A percentile compares a stretch with the other conserved stretches of the same genome.
Conservation (phyloP, 108 stramenopile genomes). For the Cyclotella cryptica region DNA sequence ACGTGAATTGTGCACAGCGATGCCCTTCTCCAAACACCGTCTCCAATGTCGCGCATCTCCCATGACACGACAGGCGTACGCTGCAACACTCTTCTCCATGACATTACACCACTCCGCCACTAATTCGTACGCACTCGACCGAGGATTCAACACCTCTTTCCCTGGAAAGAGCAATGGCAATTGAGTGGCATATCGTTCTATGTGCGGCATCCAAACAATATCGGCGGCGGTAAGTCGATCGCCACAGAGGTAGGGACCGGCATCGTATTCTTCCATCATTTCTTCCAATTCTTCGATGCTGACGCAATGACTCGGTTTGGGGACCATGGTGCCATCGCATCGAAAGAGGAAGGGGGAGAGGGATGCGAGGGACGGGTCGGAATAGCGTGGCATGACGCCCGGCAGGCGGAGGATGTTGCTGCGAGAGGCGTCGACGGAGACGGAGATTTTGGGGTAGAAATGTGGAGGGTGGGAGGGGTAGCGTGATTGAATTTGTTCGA, state of each 20-base stretch:
- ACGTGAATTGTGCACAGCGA: constrained; percentile 64
- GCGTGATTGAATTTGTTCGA: constrained; percentile 42
- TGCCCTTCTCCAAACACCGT: constrained; percentile 39
- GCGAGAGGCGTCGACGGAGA: constrained; percentile 29
- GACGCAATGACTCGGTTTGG: constrained; percentile 31
- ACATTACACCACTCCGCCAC: constrained; percentile 36
- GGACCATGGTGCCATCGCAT: constrained; percentile 21
- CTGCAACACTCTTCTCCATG: constrained; percentile 32
- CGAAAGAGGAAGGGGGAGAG: constrained; percentile 25
- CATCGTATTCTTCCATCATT: constrained; percentile 45
- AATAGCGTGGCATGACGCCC: constrained; percentile 41
- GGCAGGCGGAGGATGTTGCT: constrained; percentile 25
- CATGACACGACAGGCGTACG: constrained; percentile 36
- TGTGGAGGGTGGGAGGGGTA: constrained; percentile 29
- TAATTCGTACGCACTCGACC: constrained; percentile 24
- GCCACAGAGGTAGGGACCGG: constrained; percentile 37
- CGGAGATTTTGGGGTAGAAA: constrained; percentile 36
- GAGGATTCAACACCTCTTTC: constrained; percentile 27
- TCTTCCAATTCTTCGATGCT: constrained; percentile 50
- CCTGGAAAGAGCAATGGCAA: constrained; percentile 37
- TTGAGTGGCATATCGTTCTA: constrained; percentile 52
- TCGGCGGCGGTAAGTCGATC: constrained; percentile 41
- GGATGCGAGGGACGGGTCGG: constrained; percentile 16
- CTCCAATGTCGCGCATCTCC: constrained; percentile 44
- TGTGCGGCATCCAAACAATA: constrained; percentile 47